These are phyloP conservation scores for Backusella tuberculispora DNA, from an alignment of 192 early-diverging fungal genomes.

Conservation along the genomic window DNA sequence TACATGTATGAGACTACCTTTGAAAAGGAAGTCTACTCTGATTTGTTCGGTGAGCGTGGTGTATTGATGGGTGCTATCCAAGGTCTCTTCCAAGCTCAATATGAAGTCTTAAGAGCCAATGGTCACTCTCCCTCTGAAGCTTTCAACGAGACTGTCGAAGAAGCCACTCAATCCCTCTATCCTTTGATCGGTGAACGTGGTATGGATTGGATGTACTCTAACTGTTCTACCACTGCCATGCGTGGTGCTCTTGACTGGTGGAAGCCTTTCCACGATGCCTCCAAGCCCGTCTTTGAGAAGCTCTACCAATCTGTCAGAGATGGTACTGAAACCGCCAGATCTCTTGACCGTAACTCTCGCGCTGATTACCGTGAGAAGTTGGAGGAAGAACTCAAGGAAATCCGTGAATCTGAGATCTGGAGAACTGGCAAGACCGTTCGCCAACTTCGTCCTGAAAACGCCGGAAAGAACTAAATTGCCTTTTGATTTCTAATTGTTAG, in stretches of 20 bases:
- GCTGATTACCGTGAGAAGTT: slow-evolving; percentile 93
- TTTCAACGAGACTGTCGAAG: slow-evolving; percentile 99
- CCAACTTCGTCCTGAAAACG: slow-evolving; percentile 87
- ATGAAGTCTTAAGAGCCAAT: slow-evolving; percentile 90
- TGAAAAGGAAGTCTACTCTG: slow-evolving; percentile 95
- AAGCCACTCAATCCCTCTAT: slow-evolving; percentile 97
- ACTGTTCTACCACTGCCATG: slow-evolving; percentile 96
- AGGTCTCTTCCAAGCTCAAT: slow-evolving; percentile 94
- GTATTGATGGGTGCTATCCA: slow-evolving; percentile 98
- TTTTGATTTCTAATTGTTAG: slow-evolving; percentile 45
- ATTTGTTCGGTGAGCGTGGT: slow-evolving; percentile 96
- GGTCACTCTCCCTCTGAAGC: slow-evolving; percentile 97
- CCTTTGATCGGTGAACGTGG: slow-evolving; percentile 95
- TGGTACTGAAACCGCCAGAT: slow-evolving; percentile 85
- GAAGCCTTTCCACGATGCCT: slow-evolving; percentile 87
- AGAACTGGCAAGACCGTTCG: slow-evolving; percentile 86
- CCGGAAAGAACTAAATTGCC: slow-evolving; percentile 34
- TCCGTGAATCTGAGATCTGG: slow-evolving; percentile 94
- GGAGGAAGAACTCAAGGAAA: slow-evolving; percentile 89
- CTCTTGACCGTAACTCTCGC: slow-evolving; percentile 86
- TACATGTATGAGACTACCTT: slow-evolving; percentile 99
- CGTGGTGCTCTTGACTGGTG: slow-evolving; percentile 98
- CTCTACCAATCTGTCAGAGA: slow-evolving; percentile 87
- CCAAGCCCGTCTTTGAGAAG: slow-evolving; percentile 92
- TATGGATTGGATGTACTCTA: slow-evolving; percentile 97